Conservation (phyloP, 257 asterid species). For the Nyctanthes arbortristis region DNA sequence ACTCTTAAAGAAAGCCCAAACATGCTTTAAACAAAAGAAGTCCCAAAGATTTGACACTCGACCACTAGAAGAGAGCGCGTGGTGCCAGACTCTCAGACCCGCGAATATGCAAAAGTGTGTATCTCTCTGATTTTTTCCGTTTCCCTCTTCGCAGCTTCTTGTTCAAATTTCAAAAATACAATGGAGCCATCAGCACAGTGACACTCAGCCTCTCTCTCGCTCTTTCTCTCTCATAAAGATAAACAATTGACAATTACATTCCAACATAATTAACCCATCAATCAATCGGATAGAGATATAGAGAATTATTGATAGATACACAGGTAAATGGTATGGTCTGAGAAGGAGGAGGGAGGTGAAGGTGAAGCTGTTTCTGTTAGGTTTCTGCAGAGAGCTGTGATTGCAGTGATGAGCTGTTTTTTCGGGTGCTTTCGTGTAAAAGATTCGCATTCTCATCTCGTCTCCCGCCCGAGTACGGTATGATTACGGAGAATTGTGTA, state of each 20-base stretch:
- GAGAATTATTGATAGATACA: neutral
- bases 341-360: conserved; percentile 20
- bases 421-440: conserved; percentile 65
- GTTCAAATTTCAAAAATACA: conserved; percentile 68
- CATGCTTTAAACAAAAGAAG: no score
- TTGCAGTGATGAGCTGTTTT: conserved; percentile 65
- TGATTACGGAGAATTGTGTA: neutral
- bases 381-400: conserved; percentile 24
- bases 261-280: conserved; percentile 15
- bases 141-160: conserved; percentile 39
- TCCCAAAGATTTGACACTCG: neutral
- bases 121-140: neutral
- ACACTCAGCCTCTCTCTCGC: conserved; percentile 30
- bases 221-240: conserved; percentile 28
- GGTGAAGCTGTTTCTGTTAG: conserved; percentile 18
- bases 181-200: conserved; percentile 47
- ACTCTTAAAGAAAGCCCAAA: no score
- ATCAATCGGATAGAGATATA: conserved; percentile 22
- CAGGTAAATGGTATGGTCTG: conserved; percentile 20
- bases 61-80: neutral
- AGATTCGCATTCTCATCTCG: conserved; percentile 29
- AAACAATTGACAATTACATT: conserved; percentile 14
- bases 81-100: neutral
- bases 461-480: conserved; percentile 27
- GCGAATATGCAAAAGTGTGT: neutral